These are phyloP conservation scores for Chamaecrista fasciculata DNA, from an alignment of 306 rosid genomes.

Conservation along the genomic window DNA sequence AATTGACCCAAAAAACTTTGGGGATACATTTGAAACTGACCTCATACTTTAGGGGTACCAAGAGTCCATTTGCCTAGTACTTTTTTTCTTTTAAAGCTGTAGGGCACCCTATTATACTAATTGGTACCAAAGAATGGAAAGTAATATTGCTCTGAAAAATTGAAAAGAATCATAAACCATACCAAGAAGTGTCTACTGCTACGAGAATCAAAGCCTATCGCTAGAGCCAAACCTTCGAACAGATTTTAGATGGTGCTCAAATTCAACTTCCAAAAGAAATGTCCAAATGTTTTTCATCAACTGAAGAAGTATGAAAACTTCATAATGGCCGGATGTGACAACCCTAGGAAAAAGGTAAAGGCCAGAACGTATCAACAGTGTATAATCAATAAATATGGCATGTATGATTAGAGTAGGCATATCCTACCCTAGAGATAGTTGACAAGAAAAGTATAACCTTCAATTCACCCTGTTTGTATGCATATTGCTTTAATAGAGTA, in stretches of 20 bases:
- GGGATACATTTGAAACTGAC: too few relatives aligned
- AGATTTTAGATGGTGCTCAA: neutral
- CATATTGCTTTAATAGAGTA: too few relatives aligned
- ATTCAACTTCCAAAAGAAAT: neutral
- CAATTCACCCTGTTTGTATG: too few relatives aligned
- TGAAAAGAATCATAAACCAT: too few relatives aligned
- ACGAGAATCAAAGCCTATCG: neutral
- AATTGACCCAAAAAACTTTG: too few relatives aligned
- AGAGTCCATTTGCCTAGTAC: too few relatives aligned
- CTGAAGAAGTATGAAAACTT: too few relatives aligned
- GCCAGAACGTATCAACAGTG: neutral
- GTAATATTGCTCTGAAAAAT: neutral
- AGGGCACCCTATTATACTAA: neutral
- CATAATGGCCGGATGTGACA: neutral
- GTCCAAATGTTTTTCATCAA: neutral
- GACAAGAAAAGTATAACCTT: too few relatives aligned
- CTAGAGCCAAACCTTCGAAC: too few relatives aligned
- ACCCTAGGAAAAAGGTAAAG: neutral
- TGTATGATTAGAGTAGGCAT: neutral
- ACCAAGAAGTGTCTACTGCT: too few relatives aligned
- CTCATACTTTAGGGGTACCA: too few relatives aligned
- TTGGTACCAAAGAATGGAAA: neutral
- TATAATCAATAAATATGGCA: neutral
- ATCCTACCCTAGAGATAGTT: neutral
- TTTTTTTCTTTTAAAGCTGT: neutral